Percentiles rank a stretch among this genome's conserved stretches.
phyloP scores from a whole-genome alignment of 2,329 filamentous ascomycete genomes.

The Calonectria pauciramosa region DNA sequence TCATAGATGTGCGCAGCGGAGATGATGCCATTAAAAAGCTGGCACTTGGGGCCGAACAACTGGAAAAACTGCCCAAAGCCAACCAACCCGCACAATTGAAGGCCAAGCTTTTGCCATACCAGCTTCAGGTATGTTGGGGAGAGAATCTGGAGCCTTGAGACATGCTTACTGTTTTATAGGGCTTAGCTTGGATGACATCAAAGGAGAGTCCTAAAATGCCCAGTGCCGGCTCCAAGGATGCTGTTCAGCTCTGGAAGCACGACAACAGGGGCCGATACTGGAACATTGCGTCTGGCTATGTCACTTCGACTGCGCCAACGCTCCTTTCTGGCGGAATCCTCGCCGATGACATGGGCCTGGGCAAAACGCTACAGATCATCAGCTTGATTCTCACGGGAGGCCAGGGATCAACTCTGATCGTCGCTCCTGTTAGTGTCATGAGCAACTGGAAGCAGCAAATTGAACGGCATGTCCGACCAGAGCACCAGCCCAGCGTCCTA shows the following conservation, averaged over 20 bases:
- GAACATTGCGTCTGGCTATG: conserved; percentile 73
- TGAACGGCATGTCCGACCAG: conserved; percentile 75
- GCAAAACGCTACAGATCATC: conserved; percentile 90
- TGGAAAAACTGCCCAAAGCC: conserved; percentile 80
- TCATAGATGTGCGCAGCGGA: conserved; percentile 75
- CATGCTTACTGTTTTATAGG: conserved; percentile 62
- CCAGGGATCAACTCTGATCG: conserved; percentile 78
- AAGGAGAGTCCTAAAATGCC: conserved; percentile 82
- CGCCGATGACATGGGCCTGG: conserved; percentile 91
- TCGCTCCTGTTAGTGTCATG: conserved; percentile 88
- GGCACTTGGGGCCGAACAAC: conserved; percentile 77
- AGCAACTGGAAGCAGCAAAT: conserved; percentile 92
- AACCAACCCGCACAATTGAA: conserved; percentile 75
- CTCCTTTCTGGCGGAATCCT: conserved; percentile 87
- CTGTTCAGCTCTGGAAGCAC: conserved; percentile 84
- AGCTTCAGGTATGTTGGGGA: conserved; percentile 67
- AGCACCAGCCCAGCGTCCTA: conserved; percentile 75
- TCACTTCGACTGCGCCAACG: conserved; percentile 67
- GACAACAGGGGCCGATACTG: conserved; percentile 65
- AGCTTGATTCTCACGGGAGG: conserved; percentile 76
- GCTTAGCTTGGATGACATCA: conserved; percentile 83
- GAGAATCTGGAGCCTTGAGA: not conserved
- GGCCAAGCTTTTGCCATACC: conserved; percentile 82
- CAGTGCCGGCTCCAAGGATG: conserved; percentile 66
- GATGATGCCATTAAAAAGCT: conserved; percentile 77